Conservation (phyloP, 768 basidiomycete genomes). For the Rhizopogon salebrosus region DNA sequence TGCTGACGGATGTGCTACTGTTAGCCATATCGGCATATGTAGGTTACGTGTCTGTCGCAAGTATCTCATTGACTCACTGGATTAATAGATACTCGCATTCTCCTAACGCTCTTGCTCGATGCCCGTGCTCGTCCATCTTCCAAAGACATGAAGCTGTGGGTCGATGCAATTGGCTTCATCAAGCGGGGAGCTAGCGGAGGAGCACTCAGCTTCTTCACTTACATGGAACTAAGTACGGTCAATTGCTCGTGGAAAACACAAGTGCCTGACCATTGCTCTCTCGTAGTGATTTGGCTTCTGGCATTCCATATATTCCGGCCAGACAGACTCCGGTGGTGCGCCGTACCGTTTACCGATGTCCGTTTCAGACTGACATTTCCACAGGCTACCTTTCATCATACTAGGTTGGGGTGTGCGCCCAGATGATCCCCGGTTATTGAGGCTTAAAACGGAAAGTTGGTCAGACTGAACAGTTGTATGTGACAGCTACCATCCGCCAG, state of each 20-base stretch:
- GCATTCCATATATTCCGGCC: constrained; percentile 42
- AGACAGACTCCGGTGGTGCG: constrained; percentile 39
- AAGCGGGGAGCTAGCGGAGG: constrained; percentile 44
- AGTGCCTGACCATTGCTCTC: neutral
- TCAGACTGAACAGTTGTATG: too few species aligned
- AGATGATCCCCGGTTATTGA: constrained; percentile 1
- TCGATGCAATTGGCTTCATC: constrained; percentile 45
- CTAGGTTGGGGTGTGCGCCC: constrained; percentile 40
- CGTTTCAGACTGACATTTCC: neutral
- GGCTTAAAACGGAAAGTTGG: neutral
- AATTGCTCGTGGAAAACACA: neutral
- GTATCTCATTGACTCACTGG: neutral
- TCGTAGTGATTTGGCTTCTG: constrained; percentile 35
- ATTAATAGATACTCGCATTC: constrained; percentile 41
- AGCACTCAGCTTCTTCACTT: constrained; percentile 52
- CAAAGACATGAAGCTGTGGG: constrained; percentile 53
- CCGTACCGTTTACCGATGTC: neutral
- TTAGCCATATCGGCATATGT: constrained; percentile 52
- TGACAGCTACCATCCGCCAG: too few species aligned
- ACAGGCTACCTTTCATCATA: constrained; percentile 43
- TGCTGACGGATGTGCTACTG: constrained; percentile 14
- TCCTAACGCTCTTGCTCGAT: constrained; percentile 45
- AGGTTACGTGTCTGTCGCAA: constrained; percentile 8
- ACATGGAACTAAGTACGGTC: constrained; percentile 47
- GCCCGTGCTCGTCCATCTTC: constrained; percentile 36